Evolutionary conservation across 2,329 filamentous ascomycete species (phyloP).

Genomic region (Corinectria fuckeliana): DNA sequence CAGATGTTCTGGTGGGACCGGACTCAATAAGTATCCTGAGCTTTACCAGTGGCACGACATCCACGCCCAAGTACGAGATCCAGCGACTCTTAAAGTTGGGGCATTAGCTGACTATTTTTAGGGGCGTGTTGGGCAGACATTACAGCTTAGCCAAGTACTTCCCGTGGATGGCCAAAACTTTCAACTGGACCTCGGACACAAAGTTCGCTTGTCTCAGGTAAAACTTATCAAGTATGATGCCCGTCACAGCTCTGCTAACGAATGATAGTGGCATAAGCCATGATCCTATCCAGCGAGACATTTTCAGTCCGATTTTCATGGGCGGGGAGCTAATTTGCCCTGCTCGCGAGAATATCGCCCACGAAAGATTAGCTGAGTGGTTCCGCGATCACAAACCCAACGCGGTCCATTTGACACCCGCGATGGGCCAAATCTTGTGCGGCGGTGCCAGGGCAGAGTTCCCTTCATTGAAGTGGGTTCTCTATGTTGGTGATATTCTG

Average conservation of each 20-base stretch:
- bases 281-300: constrained; percentile 53
- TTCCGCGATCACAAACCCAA: constrained; percentile 74
- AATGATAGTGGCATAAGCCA: background rate
- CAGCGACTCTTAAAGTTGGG: too few relatives aligned
- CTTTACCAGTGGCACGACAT: constrained; percentile 79
- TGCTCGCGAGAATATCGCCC: constrained; percentile 80
- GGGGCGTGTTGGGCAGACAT: constrained; percentile 83
- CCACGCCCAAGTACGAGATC: constrained; percentile 66
- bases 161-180: constrained; percentile 89
- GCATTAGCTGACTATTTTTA: too few relatives aligned
- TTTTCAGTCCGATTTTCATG: constrained; percentile 89
- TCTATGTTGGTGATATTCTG: constrained; percentile 92
- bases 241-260: too few relatives aligned
- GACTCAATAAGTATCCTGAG: constrained; percentile 80
- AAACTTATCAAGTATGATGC: too few relatives aligned
- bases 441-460: constrained; percentile 82
- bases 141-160: constrained; percentile 88
- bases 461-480: constrained; percentile 64
- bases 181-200: constrained; percentile 74
- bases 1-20: constrained; percentile 81
- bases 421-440: too few relatives aligned
- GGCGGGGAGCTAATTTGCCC: constrained; percentile 82
- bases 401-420: too few relatives aligned
- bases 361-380: constrained; percentile 83
- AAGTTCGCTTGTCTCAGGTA: constrained; percentile 76